Evolutionary conservation across 2,329 filamentous ascomycete genomes (phyloP), one percentile per base, ranked within the genome.

Genomic region (Setomelanomma holmii): DNA sequence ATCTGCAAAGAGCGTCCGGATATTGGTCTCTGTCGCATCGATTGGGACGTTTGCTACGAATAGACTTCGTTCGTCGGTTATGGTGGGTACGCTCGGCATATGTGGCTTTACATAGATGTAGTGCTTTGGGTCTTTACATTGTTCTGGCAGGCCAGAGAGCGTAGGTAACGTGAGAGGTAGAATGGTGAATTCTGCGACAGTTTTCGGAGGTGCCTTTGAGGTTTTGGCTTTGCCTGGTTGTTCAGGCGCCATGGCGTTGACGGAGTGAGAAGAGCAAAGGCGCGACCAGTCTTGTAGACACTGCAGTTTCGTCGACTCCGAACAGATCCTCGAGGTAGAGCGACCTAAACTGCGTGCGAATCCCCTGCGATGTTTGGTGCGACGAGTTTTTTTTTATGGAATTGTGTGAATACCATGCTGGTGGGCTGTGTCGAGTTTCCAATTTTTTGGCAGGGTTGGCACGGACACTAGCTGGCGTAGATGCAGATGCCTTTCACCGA

Each of bases 21-120:
- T 82, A 65, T 93, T 90, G 1, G 80, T 74, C 50, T 91, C 87
- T 4, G 91, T 96, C 53, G 91, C 88, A 70, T 97, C 93, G 57
- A 89, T 81, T 5, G 95, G 95, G 1, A 96, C 78, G 67, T 99
- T 98, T 58, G 93, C 89, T n/a, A 96, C 72, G 76, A 96, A 99
- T 16, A 99, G 82, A 55, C 90, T 92, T 63, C 93, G 87, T 73
- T 89, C 84, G 48, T 84, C 80, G 6, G 89, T 89, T 12, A 90
- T 86, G 10, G 66, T 69, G 20, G 70, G 58, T 17, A 63, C 83
- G 76, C 89, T 91, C 55, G 93, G 92, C 40, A 87, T 83, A 75
- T 98, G 93, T 49, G 86, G 86, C 60, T 91, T 90, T 49, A 98
- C 78, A 78, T 96, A 96, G 66, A 98, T 80, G 76, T 93, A 91